Evolutionary conservation across 2,329 filamentous ascomycete genomes (phyloP), one percentile per base, ranked within the genome.

Genomic region (Elsinoe fawcettii): DNA sequence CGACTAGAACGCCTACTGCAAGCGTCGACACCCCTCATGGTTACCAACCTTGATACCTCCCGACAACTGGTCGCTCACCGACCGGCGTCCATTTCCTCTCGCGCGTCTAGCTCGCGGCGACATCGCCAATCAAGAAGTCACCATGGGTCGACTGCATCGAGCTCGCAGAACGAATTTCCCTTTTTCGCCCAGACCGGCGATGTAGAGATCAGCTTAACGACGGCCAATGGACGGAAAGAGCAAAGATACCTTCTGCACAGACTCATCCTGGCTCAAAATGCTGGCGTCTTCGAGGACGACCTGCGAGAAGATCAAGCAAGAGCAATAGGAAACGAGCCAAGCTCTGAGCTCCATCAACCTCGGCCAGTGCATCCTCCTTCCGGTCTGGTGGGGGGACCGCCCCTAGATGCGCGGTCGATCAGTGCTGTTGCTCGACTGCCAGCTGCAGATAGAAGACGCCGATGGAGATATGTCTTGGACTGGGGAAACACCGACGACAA

Each of bases 401-500:
- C 46, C 6, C 25, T 36, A 5, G 47, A 60, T 37, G 66, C 66
- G 2, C 67, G 69, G n/a, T 66, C 61, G 8, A 63, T 60, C 47
- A 62, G 58, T 54, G 60, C 32, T 34, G 56, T 59, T 25, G 58
- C 63, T 56, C 65, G 51, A 58, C 56, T 56, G 63, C 66, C 55
- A 11, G 23, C 49, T 5, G 46, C 23, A 41, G 37, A 30, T 18
- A 34, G 49, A 20, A 81, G 78, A 66, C 83, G 77, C 67, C 80
- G 82, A 67, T 96, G 91, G 91, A 81, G 86, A 64, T 96, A 95
- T 69, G 90, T 95, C 73, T 75, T 97, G 46, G 91, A 96, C 65
- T 83, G 84, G 70, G 85, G 87, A 34, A 78, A 80, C 36, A 82
- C 75, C 57, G 77, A 80, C 27, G 80, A 85, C 14, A 83, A 86